These are phyloP conservation scores for Aspergillus eucalypticola DNA, from an alignment of 2,329 filamentous ascomycete species.

Conservation along the genomic window DNA sequence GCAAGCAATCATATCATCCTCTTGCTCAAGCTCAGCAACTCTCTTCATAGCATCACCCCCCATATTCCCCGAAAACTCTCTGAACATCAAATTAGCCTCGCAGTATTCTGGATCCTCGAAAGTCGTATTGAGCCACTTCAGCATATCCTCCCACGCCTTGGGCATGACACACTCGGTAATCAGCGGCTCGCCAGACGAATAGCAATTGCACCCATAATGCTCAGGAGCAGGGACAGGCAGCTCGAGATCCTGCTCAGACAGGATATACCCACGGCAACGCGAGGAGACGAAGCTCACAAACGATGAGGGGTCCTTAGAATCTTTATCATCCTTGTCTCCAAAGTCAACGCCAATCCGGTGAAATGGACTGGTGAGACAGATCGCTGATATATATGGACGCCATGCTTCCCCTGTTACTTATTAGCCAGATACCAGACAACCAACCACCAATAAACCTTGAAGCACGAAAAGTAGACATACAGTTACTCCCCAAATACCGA, in stretches of 20 bases:
- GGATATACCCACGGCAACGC: constrained; percentile 63
- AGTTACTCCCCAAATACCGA: constrained; percentile 58
- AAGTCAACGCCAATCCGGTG: constrained; percentile 34
- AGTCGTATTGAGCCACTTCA: constrained; percentile 64
- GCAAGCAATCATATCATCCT: background rate
- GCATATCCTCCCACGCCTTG: constrained; percentile 53
- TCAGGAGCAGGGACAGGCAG: constrained; percentile 56
- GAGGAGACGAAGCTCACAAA: constrained; percentile 44
- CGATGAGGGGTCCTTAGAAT: constrained; percentile 9
- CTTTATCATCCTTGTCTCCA: constrained; percentile 9
- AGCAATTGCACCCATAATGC: constrained; percentile 65
- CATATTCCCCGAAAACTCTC: constrained; percentile 14
- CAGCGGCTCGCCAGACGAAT: constrained; percentile 64
- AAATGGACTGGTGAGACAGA: constrained; percentile 43
- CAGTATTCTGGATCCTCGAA: constrained; percentile 46
- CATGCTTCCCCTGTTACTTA: constrained; percentile 40
- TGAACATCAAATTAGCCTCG: constrained; percentile 38
- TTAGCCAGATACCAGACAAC: background rate
- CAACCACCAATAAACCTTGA: background rate
- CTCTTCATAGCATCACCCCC: background rate
- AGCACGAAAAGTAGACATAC: constrained; percentile 42
- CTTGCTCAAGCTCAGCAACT: background rate
- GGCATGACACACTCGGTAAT: constrained; percentile 66
- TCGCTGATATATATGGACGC: constrained; percentile 41
- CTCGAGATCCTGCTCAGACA: constrained; percentile 55